Evolutionary conservation across 805 yeast genomes (phyloP), one percentile per base, ranked within the genome.

Genomic region (Spathaspora passalidarum): DNA sequence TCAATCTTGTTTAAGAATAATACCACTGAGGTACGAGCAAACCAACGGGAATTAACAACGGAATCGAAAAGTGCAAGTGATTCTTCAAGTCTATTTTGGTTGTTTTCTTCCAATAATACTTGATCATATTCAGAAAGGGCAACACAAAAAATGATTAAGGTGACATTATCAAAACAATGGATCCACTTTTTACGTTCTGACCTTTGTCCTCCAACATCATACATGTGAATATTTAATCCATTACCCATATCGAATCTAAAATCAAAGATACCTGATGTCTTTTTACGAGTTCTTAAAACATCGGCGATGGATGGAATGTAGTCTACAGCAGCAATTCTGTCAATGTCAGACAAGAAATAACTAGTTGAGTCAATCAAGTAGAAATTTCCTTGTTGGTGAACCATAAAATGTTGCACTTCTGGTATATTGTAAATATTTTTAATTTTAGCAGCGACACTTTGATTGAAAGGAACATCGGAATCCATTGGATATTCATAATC

Each of bases 171-270:
- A 57, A 94, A 94, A 60, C 96, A 88, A 66, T 94, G 95, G 50
- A 94, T 90, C 99, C 99, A 94, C 65, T 94, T 92, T 59, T 87
- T 88, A 44, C 99, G 82, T 69, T 94, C 99, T 2, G 95, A 82
- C 56, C 99, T 75, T 66, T 94, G 99, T 1, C 97, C 97, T 51
- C 97, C 97, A 40, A 91, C 97, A 63, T 91, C 97, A 59, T 59
- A 72, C 77, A 72, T 72, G 55, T 72, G 77, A 32, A 72, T 65
- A 43, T 65, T 67, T 18, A 71, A 56, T 5, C 73, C 73, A 25
- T 56, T 51, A n/a, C 86, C 89, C 80, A 90, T 77, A 49, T 81
- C 82, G 57, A 91, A 87, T 47, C 78, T 75, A 48, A 88, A 82
- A 61, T 90, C 97, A 56, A 84, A 88, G 18, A 91, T 88, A 65